Evolutionary conservation across 2,329 filamentous ascomycete species (phyloP), one percentile per base, ranked within the genome.

Genomic region (Meredithiella fracta): DNA sequence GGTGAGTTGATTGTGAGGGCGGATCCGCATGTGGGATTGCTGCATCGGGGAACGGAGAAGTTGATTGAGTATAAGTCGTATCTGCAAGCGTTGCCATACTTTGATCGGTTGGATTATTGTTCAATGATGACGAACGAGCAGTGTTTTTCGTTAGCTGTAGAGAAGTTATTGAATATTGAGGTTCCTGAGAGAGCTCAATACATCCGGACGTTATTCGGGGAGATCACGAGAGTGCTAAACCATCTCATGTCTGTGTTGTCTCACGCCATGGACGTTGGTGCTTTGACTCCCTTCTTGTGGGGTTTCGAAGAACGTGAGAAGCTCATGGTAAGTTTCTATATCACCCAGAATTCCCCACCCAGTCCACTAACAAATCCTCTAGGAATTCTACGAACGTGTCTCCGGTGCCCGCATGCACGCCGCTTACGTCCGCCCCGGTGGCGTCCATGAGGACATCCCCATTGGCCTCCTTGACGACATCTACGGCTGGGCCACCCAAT

Each of bases 61-160:
- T 81, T 98, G 73, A 97, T 97, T 72, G 92, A 98, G 77, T 98
- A 98, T 80, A 96, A 95, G 79, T 95, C 91, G 64, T 98, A 98
- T 68, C 79, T 97, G 66, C 92, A 98, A 76, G 92, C 92, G 58
- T 76, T 98, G 67, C 92, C 92, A 57, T 98, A 98, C 76, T 98
- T 98, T 69, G 92, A 98, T 73, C 88, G 92, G 64, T 78, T 98
- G 69, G 92, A 98, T 72, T 98, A 98, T 71, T 90, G 96, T 64
- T 96, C 89, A 65, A 98, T 98, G 94, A 98, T 98, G 92, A 98
- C 92, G 66, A 98, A 98, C 72, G 92, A 98, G 77, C 92, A 98
- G 73, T 95, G 89, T 67, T 98, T 88, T 72, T 82, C 89, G 38
- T 78, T 98, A 62, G 92, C 89, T 20, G 91, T 97, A 56, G 92